Conservation (phyloP, 345 rosid species). For the Eucalyptus marginata region DNA sequence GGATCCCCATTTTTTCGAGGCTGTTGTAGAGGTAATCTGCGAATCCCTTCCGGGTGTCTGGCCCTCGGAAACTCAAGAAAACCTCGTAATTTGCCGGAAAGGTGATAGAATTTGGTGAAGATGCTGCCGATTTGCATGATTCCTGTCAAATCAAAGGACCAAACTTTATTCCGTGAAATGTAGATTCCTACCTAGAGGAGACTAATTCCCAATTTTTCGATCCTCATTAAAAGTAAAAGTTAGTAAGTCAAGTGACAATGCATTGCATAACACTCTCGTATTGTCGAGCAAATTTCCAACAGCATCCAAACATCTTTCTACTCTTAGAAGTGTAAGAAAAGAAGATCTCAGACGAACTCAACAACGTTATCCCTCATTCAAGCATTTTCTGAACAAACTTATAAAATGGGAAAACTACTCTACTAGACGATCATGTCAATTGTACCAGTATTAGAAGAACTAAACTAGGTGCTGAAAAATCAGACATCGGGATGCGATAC, state of each 20-base stretch:
- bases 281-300: too few species aligned
- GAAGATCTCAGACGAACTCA: neutral
- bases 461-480: too few species aligned
- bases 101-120: neutral
- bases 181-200: too few species aligned
- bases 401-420: neutral
- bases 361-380: neutral
- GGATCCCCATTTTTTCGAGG: neutral
- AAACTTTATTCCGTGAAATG: too few species aligned
- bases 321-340: too few species aligned
- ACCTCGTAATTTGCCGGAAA: neutral
- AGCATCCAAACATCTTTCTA: too few species aligned
- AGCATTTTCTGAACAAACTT: neutral
- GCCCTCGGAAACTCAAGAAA: neutral
- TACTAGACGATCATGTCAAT: neutral
- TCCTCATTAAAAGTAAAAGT: too few species aligned
- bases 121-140: accelerated
- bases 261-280: too few species aligned
- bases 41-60: neutral
- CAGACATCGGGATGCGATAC: neutral
- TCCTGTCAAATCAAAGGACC: neutral
- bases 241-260: too few species aligned
- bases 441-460: too few species aligned
- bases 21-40: neutral
- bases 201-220: neutral